A percentile compares a stretch with the other conserved stretches of the same genome.
Evolutionary conservation across 495 filamentous ascomycete genomes (phyloP).

Genomic region (Lophiotrema nucula): DNA sequence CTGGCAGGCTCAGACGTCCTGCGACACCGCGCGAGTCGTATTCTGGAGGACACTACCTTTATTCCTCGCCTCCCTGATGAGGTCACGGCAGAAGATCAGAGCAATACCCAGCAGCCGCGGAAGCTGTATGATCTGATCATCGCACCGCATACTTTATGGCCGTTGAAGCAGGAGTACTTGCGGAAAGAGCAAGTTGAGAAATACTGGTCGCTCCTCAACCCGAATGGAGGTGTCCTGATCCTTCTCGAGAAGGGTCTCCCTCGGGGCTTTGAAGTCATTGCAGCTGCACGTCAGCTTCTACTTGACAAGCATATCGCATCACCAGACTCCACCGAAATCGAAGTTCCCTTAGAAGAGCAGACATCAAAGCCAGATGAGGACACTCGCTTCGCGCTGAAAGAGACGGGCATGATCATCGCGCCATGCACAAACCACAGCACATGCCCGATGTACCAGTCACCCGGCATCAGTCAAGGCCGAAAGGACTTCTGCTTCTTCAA

Average conservation of each 20-base stretch:
- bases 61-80: conserved; percentile 84
- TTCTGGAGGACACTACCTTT: conserved; percentile 88
- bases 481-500: conserved; percentile 89
- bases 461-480: conserved; percentile 66
- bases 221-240: conserved; percentile 81
- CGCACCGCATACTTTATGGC: conserved; percentile 77
- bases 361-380: conserved; percentile 40
- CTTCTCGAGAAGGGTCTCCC: conserved; percentile 89
- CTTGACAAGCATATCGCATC: conserved; percentile 73
- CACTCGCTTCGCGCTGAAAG: conserved; percentile 51
- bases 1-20: conserved; percentile 63
- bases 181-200: conserved; percentile 78
- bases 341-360: conserved; percentile 22
- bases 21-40: conserved; percentile 68
- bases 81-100: conserved; percentile 35
- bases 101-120: conserved; percentile 51
- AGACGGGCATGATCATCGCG: conserved; percentile 87
- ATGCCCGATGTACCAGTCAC: conserved; percentile 81
- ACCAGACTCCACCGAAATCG: conserved; percentile 51
- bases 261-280: conserved; percentile 87
- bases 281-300: conserved; percentile 73
- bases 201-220: conserved; percentile 81
- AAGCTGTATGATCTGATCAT: conserved; percentile 90
- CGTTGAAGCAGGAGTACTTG: conserved; percentile 66
- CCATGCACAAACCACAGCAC: conserved; percentile 88